phyloP scores from a whole-genome alignment of 306 rosid species.

The Castanea sativa region DNA sequence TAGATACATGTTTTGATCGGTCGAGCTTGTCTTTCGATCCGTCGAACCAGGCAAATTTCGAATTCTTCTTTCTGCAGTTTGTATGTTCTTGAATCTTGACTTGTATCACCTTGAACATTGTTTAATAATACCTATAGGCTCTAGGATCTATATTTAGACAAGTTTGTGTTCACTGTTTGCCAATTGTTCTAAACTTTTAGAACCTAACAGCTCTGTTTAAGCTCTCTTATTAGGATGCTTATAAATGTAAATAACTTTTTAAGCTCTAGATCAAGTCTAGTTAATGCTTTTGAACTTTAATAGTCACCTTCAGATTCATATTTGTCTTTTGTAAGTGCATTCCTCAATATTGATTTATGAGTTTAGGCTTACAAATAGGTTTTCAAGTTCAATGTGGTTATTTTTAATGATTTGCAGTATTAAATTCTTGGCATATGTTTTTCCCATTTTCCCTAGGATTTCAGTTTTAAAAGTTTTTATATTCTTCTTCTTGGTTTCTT shows the following conservation, averaged over 20 bases:
- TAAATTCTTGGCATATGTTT: background rate
- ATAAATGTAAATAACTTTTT: constrained; percentile 2
- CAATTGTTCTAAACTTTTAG: no score
- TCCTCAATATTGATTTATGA: background rate
- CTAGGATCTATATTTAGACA: no score
- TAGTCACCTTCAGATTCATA: background rate
- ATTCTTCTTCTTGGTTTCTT: background rate
- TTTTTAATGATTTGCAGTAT: background rate
- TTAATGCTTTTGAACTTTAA: background rate
- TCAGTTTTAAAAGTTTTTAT: background rate
- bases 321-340: background rate
- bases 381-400: background rate
- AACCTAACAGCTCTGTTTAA: background rate
- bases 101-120: no score
- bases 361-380: background rate
- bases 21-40: no score
- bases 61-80: no score
- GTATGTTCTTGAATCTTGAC: no score
- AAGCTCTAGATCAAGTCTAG: background rate
- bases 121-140: no score
- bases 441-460: background rate
- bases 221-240: background rate
- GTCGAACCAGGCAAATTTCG: no score
- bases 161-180: no score
- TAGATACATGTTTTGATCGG: no score